phyloP scores from a whole-genome alignment of 495 filamentous ascomycete species.

The Thermothielavioides terrestris region DNA sequence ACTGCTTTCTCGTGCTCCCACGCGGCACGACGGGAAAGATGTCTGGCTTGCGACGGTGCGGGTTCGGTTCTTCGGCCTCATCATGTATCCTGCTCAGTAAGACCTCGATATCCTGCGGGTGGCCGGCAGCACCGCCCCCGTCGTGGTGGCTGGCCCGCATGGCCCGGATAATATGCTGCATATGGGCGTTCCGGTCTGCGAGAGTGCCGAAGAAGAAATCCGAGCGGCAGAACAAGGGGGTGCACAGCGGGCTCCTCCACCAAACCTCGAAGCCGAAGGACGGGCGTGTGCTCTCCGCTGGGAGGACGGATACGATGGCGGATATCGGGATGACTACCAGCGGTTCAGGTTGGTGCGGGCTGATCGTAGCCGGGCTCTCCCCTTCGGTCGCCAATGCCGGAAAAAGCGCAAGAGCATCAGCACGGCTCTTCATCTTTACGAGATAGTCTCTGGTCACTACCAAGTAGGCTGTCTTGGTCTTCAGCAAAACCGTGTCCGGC shows the following conservation, averaged over 20 bases:
- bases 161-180: constrained; percentile 56
- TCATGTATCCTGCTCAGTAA: constrained; percentile 57
- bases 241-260: constrained; percentile 55
- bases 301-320: constrained; percentile 68
- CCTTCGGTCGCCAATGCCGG: constrained; percentile 22
- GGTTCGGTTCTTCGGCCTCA: constrained; percentile 58
- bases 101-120: constrained; percentile 51
- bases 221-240: constrained; percentile 36
- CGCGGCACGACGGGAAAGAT: constrained; percentile 82
- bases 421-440: constrained; percentile 69
- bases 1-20: constrained; percentile 38
- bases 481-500: constrained; percentile 68
- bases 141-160: constrained; percentile 36
- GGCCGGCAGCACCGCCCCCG: constrained; percentile 41
- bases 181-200: constrained; percentile 67
- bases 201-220: constrained; percentile 65
- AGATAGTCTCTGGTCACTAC: constrained; percentile 84
- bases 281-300: constrained; percentile 67
- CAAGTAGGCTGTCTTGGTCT: constrained; percentile 79
- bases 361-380: constrained; percentile 6
- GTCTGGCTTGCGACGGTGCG: constrained; percentile 59
- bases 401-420: constrained; percentile 44
- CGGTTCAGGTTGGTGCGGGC: constrained; percentile 18
- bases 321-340: constrained; percentile 50
- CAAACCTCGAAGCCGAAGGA: constrained; percentile 77